Base-by-base conservation (phyloP, 1,284 basidiomycete species). In the Fomes fomentarius region DNA sequence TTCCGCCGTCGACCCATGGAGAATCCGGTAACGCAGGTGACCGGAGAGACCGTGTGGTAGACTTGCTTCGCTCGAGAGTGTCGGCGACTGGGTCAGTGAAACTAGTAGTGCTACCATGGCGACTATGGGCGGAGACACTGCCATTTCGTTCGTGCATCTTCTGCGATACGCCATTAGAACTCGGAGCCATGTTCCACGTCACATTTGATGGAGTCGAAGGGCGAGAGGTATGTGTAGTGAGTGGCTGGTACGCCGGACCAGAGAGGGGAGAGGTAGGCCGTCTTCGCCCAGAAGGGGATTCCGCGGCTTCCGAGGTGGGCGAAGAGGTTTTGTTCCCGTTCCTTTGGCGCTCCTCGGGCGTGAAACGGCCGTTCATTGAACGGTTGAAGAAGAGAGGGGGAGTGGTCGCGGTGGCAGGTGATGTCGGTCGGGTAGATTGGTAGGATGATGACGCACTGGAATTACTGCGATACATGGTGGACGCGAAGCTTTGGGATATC, bases 161-260 rank as follows among this genome's bases (percentile, higher is more conserved):
- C 52, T 60, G 61, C 12, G 50, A 45, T 40, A 60, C 49, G 33
- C 57, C 56, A 15, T 60, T 56, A 1, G 67, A 57, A 30, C 57
- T 63, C 8, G 57, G 26, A 9, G 68, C 51, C 33, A 59, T 56
- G 48, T 68, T 71, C 74, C 88, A 91, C 19, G 83, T 82, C 47
- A 90, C 78, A 64, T 86, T 89, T 1, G 89, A 91, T 31, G 89
- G 89, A 3, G 89, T 91, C 49, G 82, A 76, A 10, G 61, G 56
- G 19, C 59, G 56, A 12, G 56, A 58, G 26, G 59, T 35, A 1
- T 55, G 51, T 1, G 53, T 51, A 1, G 64, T 64, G 72, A 87
- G 75, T 7, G 85, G 76, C 68, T 87, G 87, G 68, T 77, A 89
- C 4, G 81, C 71, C 26, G 78, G 74, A 22, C 76, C 77, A 26